Evolutionary conservation across 345 rosid genomes (phyloP).

Genomic region (Dovyalis caffra): DNA sequence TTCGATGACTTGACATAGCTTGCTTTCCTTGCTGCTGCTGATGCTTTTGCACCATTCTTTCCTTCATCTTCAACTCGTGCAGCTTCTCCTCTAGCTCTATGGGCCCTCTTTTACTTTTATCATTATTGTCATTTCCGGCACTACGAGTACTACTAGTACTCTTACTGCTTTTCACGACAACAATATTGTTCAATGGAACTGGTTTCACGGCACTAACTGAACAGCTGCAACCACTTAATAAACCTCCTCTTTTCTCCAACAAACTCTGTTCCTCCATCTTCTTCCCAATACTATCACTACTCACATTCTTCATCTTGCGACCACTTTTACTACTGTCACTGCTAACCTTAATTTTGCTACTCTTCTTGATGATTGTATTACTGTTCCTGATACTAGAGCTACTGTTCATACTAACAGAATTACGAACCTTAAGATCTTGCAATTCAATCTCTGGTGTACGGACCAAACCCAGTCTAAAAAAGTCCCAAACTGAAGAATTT

Average conservation of each 20-base stretch:
- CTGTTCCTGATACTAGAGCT: conserved; percentile 54
- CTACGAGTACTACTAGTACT: not conserved
- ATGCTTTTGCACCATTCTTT: conserved; percentile 42
- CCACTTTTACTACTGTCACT: conserved; percentile 27
- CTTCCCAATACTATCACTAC: conserved; percentile 1
- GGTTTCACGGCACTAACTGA: conserved; percentile 55
- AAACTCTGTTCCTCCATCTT: conserved; percentile 18
- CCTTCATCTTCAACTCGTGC: conserved; percentile 32
- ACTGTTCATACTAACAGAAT: conserved; percentile 26
- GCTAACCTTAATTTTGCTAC: conserved; percentile 35
- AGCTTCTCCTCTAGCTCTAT: conserved; percentile 25
- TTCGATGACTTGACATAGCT: conserved; percentile 63
- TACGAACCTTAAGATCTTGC: conserved; percentile 44
- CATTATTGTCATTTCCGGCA: not conserved
- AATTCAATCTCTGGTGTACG: conserved; percentile 78
- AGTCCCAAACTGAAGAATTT: conserved; percentile 66
- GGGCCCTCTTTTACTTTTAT: conserved; percentile 3
- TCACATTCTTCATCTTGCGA: not conserved
- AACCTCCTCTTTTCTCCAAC: conserved; percentile 29
- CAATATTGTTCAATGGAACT: conserved; percentile 28
- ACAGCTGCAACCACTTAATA: conserved; percentile 37
- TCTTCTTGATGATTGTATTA: conserved; percentile 20
- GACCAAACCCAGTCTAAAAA: conserved; percentile 62
- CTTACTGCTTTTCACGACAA: conserved; percentile 19
- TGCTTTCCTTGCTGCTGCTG: conserved; percentile 40